A percentile compares a stretch with the other conserved stretches of the same genome.
Evolutionary conservation across 2,329 filamentous ascomycete species (phyloP).

Genomic region (Trichoderma sp.): DNA sequence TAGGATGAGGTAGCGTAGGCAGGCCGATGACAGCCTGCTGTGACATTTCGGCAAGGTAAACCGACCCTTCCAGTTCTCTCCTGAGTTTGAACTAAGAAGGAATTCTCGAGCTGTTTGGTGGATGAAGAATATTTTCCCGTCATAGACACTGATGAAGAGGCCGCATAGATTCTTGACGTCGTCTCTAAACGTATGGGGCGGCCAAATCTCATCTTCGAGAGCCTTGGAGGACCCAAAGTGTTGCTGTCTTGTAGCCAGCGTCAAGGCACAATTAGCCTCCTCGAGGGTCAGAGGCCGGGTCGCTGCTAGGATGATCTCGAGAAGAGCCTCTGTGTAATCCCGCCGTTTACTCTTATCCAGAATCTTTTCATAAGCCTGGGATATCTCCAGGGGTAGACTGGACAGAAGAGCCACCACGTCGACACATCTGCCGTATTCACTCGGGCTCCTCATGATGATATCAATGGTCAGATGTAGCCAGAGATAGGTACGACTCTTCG

Average conservation of each 20-base stretch:
- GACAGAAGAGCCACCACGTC: constrained; percentile 28
- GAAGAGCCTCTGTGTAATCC: background rate
- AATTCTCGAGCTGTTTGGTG: constrained; percentile 25
- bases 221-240: background rate
- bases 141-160: constrained; percentile 15
- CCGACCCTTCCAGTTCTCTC: constrained; percentile 6
- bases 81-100: constrained; percentile 11
- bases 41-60: background rate
- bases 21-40: background rate
- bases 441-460: constrained; percentile 34
- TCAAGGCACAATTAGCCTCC: constrained; percentile 21
- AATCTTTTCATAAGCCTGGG: constrained; percentile 35
- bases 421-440: constrained; percentile 26
- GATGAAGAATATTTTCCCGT: constrained; percentile 12
- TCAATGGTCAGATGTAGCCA: constrained; percentile 44
- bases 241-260: background rate
- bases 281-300: constrained; percentile 9
- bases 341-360: constrained; percentile 22
- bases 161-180: constrained; percentile 9
- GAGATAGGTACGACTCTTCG: constrained; percentile 44
- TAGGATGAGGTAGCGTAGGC: background rate
- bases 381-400: constrained; percentile 31
- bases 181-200: background rate
- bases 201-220: constrained; percentile 2
- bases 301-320: constrained; percentile 9